Base-by-base conservation (phyloP, 495 filamentous ascomycete genomes). In the Aspergillus bertholletiae region DNA sequence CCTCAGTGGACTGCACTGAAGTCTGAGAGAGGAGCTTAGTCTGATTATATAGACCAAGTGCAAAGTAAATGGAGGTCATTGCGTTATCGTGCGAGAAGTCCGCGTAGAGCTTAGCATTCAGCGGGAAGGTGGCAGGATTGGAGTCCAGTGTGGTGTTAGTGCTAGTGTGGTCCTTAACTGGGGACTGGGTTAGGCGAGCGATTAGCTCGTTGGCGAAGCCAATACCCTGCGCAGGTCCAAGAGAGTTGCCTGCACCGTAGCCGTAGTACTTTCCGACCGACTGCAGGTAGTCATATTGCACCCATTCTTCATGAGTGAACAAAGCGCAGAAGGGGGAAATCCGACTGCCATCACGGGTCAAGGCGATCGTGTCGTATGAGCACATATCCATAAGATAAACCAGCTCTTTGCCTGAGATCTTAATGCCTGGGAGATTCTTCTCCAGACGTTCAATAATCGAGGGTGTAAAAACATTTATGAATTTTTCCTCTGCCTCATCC, bases 31-130 rank as follows among this genome's bases (percentile, higher is more conserved):
- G 68, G 0, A 72, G 68, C 7, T 48, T 60, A 0, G 83, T 87
- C 21, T 60, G 65, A 30, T 89, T 86, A 64, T 88, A 94, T 49
- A 95, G 57, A 0, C 89, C 87, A 54, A 96, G 61, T 1, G 90
- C 88, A 17, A 80, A 80, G 67, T 88, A 85, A 27, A 91, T 82
- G 17, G 76, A 75, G 13, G 83, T 82, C 82, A 95, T 87, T 54
- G 87, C 84, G 64, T 94, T 95, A 69, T 96, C 91, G 62, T 96
- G 91, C 20, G 84, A 86, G 64, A 96, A 95, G 69, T 96, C 91
- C 0, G 88, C 90, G 55, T 90, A 96, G 4, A 94, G 66, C 5
- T 54, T 70, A 17, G 72, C 67, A 39, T 82, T 75, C 8, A 94
- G 64, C 0, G 91, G 89, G 61, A 95, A 96, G 0, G 86, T 89